These are phyloP conservation scores for Cladophialophora carrionii DNA, from an alignment of 2,329 filamentous ascomycete species.

Conservation along the genomic window DNA sequence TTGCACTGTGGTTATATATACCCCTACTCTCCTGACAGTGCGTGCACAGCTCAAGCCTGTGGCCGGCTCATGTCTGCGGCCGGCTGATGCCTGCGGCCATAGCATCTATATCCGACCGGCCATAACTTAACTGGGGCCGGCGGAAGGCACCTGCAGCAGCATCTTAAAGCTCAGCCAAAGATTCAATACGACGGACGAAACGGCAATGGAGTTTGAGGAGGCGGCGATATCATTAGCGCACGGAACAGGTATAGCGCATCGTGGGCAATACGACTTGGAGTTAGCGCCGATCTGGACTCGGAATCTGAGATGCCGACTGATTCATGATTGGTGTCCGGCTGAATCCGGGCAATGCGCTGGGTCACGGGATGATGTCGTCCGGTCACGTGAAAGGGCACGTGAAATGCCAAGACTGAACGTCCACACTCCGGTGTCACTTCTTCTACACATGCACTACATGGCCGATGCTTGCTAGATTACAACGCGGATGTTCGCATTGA, in stretches of 20 bases:
- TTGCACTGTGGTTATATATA: background rate
- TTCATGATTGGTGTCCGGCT: background rate
- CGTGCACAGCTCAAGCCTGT: background rate
- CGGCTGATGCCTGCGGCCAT: background rate
- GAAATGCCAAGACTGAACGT: too few relatives aligned
- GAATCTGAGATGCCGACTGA: background rate
- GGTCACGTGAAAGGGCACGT: too few relatives aligned
- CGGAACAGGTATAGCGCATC: background rate
- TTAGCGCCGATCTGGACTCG: background rate
- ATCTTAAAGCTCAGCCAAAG: background rate
- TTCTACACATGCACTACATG: background rate
- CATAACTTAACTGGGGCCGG: background rate
- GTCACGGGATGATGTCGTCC: background rate
- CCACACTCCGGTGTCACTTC: too few relatives aligned
- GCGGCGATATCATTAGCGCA: background rate
- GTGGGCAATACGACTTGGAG: background rate
- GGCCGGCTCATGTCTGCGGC: background rate
- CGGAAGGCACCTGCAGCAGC: background rate
- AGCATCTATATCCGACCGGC: slow-evolving; percentile 17
- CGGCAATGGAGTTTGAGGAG: background rate
- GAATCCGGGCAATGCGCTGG: background rate
- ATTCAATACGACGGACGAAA: background rate
- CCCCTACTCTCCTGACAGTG: background rate
- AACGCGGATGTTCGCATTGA: background rate
- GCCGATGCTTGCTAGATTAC: background rate